Base-by-base conservation (phyloP, 345 rosid genomes). In the Corymbia maculata region DNA sequence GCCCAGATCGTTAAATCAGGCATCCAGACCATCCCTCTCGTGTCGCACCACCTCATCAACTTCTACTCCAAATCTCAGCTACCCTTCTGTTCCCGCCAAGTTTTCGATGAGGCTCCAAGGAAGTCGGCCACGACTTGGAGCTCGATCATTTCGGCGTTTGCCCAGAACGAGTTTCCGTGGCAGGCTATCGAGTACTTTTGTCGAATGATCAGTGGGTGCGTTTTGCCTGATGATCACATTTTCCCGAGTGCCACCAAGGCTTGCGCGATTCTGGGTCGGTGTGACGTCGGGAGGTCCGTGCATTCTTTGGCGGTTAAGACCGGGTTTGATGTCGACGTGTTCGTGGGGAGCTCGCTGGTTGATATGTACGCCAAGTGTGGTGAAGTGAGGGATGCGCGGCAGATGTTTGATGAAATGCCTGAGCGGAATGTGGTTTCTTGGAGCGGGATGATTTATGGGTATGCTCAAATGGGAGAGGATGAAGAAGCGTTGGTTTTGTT, bases 381-480 rank as follows among this genome's bases (percentile, higher is more conserved):
- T 75, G 94, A 91, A 36, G 88, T 95, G 85, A 45, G 51, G 82
- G 89, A 90, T 87, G 98, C 97, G 22, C 92, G 98, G 94, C 92
- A 89, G 59, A 22, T 94, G 93, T 97, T 97, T 80, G 97, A 95
- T 87, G 94, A 93, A 94, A 97, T 97, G 99, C 97, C 99, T 51
- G 91, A 91, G 1, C 92, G 93, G 89, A 97, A 97, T 87, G 97
- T 96, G 21, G 99, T 97, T 79, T 95, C 99, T 82, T 97, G 99
- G 99, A 97, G 96, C 86, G 98, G 98, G 86, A 93, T 97, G 99
- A 96, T 97, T 61, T 93, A 92, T 89, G 99, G 98, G 89, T 95
- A 95, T 90, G 87, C 97, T 45, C 99, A 95, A 70, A 53, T 93
- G 90, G 97, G 96, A 88, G 96, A 94, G 88, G 89, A 93, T 80